Evolutionary conservation across 148 eudicot species (phyloP), one percentile per base, ranked within the genome.

Genomic region (Talinum fruticosum): DNA sequence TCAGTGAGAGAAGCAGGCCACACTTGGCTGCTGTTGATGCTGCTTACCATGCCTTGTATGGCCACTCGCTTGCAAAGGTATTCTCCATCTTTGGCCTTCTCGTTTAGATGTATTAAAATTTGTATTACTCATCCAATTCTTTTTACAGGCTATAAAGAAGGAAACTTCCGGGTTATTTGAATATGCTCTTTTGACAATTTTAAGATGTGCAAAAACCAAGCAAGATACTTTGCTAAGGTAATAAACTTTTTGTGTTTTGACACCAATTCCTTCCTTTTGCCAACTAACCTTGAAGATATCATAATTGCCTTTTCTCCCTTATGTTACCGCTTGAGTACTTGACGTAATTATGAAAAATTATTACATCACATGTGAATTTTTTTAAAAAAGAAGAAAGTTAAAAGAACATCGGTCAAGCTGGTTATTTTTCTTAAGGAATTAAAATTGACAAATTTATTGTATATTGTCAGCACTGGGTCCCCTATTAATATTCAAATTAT

Each of bases 1-100:
- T 96, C 65, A 83, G 86, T 73, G 91, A 89, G 85, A 88, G 97
- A 81, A 93, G 97, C 75, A 75, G 90, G 62, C 86, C 94, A 19
- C 99, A 96, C 45, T 80, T 96, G 82, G 93, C 88, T 75, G 94
- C 90, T 82, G 85, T 91, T 34, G 85, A 78, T 84, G 68, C 86
- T 69, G 86, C 86, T 36, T 95, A 95, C 75, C 83, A 74, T 73
- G 66, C 23, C 69, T 83, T 85, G 90, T 83, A 83, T 77, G 89
- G 89, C 32, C 83, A 80, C 67, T 81, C 89, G 1, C 89, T 89
- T 76, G 84, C 79, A 78, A 87, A 86, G 90, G 92, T 87, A 72
- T 28, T 35, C 35, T 12, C 44, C 49, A 74, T 30, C 10, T 29
- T 28, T 28, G 32, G 33, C 44, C 10, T 54, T 47, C 26, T 33